Percentiles rank a stretch among this genome's conserved stretches.
Conservation (phyloP, 441 rosid genomes). For the Pelargonium cotyledonis region DNA sequence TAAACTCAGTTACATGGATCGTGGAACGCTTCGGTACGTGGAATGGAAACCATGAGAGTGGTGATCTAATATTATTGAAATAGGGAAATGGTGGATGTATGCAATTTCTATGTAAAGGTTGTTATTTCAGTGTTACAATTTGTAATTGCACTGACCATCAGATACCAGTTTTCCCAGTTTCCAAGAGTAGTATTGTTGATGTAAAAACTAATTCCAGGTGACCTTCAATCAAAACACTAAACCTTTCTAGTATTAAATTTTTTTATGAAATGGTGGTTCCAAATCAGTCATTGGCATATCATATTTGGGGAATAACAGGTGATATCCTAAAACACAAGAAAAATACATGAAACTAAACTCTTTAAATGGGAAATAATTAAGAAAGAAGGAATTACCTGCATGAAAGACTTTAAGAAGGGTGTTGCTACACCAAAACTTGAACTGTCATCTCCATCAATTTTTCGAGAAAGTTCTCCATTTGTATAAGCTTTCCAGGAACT, state of each 20-base stretch:
- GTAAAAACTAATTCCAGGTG: background rate
- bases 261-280: background rate
- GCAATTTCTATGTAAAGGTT: too few species aligned
- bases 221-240: background rate
- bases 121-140: background rate
- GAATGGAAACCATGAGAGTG: too few species aligned
- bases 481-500: constrained; percentile 58
- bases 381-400: constrained; percentile 53
- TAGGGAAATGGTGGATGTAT: too few species aligned
- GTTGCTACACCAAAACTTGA: constrained; percentile 72
- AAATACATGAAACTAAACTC: background rate
- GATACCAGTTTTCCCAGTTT: background rate
- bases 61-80: too few species aligned
- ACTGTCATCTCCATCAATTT: constrained; percentile 54
- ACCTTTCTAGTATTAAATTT: background rate
- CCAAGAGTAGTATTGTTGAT: background rate
- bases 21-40: too few species aligned
- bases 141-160: background rate
- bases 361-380: background rate
- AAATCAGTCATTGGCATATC: background rate
- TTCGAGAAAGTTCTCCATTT: constrained; percentile 58
- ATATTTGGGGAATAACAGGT: background rate
- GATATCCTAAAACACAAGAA: background rate
- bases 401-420: constrained; percentile 83
- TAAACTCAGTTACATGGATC: too few species aligned